Percentiles rank a stretch among this genome's conserved stretches.
These are phyloP conservation scores for Heterobasidion parviporum DNA, from an alignment of 1,284 basidiomycete species.

Conservation along the genomic window DNA sequence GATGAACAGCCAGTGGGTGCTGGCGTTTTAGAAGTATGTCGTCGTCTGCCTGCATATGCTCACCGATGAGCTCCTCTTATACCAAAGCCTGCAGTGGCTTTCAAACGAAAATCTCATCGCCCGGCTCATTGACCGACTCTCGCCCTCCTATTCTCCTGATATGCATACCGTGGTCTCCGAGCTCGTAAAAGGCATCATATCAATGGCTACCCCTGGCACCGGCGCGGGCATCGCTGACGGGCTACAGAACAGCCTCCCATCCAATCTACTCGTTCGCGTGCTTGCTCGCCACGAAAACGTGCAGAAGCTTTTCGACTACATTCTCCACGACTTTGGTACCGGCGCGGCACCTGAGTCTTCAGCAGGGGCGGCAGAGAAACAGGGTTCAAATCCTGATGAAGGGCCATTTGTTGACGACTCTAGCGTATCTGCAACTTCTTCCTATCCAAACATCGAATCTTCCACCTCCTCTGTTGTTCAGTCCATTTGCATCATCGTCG, in stretches of 20 bases:
- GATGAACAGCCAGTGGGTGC: slow-evolving; percentile 82
- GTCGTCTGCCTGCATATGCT: slow-evolving; percentile 18
- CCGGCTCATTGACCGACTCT: slow-evolving; percentile 76
- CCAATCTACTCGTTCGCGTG: slow-evolving; percentile 86
- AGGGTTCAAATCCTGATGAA: slow-evolving; percentile 6
- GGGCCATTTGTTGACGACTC: slow-evolving; percentile 7
- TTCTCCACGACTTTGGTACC: slow-evolving; percentile 57
- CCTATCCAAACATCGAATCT: slow-evolving; percentile 62
- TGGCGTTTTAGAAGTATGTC: slow-evolving; percentile 80
- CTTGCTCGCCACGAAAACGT: slow-evolving; percentile 77
- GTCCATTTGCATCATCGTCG: slow-evolving; percentile 87
- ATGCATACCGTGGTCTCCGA: slow-evolving; percentile 88
- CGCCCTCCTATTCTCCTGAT: slow-evolving; percentile 70
- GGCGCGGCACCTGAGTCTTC: background rate
- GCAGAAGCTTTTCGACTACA: slow-evolving; percentile 69
- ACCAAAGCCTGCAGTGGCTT: slow-evolving; percentile 62
- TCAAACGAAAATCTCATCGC: slow-evolving; percentile 81
- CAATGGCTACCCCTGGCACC: slow-evolving; percentile 87
- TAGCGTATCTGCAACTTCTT: slow-evolving; percentile 9
- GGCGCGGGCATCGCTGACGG: slow-evolving; percentile 61
- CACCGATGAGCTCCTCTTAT: slow-evolving; percentile 23
- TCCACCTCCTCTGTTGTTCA: slow-evolving; percentile 86
- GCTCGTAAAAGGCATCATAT: slow-evolving; percentile 91
- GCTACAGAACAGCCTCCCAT: slow-evolving; percentile 61
- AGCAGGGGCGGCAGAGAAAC: background rate